Conservation (phyloP, 148 eudicot genomes). For the Vaccinium myrtillus region DNA sequence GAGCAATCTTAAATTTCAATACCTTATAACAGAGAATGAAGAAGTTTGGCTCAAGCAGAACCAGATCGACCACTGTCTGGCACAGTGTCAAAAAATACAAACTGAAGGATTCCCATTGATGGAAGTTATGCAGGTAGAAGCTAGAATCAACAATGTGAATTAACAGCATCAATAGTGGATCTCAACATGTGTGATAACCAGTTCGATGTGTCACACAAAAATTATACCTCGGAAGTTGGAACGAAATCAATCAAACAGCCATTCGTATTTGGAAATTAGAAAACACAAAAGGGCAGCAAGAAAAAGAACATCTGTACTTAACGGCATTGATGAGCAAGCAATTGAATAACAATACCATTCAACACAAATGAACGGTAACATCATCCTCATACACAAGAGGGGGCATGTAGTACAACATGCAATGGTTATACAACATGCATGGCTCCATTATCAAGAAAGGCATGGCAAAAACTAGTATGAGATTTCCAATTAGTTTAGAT, state of each 20-base stretch:
- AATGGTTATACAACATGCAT: background rate
- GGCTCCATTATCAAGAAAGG: background rate
- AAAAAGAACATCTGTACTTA: background rate
- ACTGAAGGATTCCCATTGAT: background rate
- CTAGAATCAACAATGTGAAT: background rate
- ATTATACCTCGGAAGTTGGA: too few species aligned
- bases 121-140: constrained; percentile 1
- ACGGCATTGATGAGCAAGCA: constrained; percentile 7
- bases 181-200: constrained; percentile 1
- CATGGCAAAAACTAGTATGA: background rate
- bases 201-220: background rate
- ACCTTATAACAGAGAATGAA: background rate
- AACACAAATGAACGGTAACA: background rate
- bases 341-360: background rate
- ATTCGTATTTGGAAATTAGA: background rate
- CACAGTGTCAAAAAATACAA: background rate
- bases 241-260: background rate
- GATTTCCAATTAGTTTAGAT: background rate
- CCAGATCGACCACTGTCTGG: background rate
- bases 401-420: background rate
- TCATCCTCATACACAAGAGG: background rate
- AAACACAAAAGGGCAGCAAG: background rate
- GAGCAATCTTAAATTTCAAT: background rate
- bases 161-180: background rate
- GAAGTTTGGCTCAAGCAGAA: background rate